Evolutionary conservation across 2,329 filamentous ascomycete genomes (phyloP), one percentile per base, ranked within the genome.

Genomic region (Pseudocercospora macadamiae): DNA sequence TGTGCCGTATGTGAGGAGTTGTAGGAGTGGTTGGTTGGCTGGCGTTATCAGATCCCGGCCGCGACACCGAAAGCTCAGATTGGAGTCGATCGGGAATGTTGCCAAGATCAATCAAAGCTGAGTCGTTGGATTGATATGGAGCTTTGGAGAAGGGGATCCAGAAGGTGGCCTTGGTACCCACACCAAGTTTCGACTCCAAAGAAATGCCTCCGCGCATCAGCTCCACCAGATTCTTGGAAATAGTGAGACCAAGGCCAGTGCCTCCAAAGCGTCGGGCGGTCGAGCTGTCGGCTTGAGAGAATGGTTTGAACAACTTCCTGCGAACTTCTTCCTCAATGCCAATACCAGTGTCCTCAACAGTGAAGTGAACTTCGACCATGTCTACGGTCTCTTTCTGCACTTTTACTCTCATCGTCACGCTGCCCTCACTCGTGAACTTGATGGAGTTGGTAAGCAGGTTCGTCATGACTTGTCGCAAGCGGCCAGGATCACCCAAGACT

Each of bases 401-500:
- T 10, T 79, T 75, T 1, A 90, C 87, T 0, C 82, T 83, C 64
- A 93, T 84, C 48, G 82, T 86, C 21, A 91, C 88, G 56, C 82
- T 82, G 1, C 89, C 89, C 57, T 87, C 82, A 14, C 82, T 85
- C 0, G 88, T 90, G 68, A 91, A 91, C 65, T 90, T 90, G 75
- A 90, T 89, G 62, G 85, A 87, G 71, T 91, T 91, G 2, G 89
- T 91, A 18, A 93, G 77, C 1, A 93, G 77, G 68, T 93, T 93
- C 1, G 88, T 91, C 36, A 93, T 83, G 60, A 96, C 93, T 68
- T 96, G 92, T 48, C 92, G 85, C 28, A 96, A 80, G 32, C 91
- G 84, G 9, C 91, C 90, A 7, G 91, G 91, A 68, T 96, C 92
- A 12, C 93, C 92, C 68, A 96, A 86, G 3, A 96, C 90, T 47